Evolutionary conservation across 164 flowering plant genomes (phyloP).

Genomic region (Liriodendron chinense): DNA sequence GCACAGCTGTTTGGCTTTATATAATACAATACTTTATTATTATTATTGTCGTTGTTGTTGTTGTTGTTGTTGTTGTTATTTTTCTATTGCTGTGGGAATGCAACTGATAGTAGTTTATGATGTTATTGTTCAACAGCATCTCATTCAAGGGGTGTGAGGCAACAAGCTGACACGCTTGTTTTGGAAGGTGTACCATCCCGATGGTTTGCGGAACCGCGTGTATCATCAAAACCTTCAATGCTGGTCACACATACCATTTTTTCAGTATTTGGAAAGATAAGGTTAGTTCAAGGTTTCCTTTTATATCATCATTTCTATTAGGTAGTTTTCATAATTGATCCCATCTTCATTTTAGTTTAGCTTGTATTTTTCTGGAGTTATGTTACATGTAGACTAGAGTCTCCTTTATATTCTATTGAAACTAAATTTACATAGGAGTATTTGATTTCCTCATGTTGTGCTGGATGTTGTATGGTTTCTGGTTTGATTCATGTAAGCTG

Average conservation of each 20-base stretch:
- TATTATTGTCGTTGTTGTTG: no score
- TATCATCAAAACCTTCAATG: conserved; percentile 91
- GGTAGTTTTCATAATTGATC: no score
- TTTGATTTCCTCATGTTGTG: no score
- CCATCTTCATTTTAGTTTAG: background rate
- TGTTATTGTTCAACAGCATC: conserved; percentile 31
- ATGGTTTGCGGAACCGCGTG: conserved; percentile 95
- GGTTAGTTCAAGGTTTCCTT: conserved; percentile 31
- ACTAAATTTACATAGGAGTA: no score
- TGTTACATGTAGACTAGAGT: no score
- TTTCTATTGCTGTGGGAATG: background rate
- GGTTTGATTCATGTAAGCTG: no score
- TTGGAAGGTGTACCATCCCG: conserved; percentile 76
- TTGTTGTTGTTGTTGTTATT: background rate
- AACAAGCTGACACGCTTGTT: conserved; percentile 72
- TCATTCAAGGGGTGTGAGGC: conserved; percentile 50
- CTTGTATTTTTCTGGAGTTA: background rate
- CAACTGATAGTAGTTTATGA: background rate
- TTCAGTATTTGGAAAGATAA: conserved; percentile 78
- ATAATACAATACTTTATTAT: no score
- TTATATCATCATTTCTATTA: no score
- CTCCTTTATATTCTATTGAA: no score
- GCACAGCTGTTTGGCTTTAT: background rate
- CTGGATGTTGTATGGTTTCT: no score
- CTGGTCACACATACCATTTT: conserved; percentile 89